phyloP scores from a whole-genome alignment of 805 yeast genomes.

The Clavispora vitiphila region DNA sequence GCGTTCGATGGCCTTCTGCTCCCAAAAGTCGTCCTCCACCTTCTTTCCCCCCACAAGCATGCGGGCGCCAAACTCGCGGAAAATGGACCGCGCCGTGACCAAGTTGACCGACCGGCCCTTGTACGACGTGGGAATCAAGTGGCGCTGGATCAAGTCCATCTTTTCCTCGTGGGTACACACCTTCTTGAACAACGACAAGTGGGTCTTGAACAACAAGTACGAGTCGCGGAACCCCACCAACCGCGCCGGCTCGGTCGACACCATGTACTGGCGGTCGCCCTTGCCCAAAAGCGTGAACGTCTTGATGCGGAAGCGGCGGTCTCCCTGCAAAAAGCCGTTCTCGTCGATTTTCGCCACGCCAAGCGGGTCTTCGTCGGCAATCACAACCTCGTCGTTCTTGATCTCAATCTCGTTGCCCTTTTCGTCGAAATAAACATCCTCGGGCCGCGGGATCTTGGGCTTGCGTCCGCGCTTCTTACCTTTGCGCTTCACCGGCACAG shows the following conservation, averaged over 20 bases:
- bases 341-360: constrained; percentile 72
- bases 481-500: constrained; percentile 27
- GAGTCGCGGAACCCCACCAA: constrained; percentile 93
- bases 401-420: constrained; percentile 64
- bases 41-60: constrained; percentile 75
- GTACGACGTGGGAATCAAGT: constrained; percentile 81
- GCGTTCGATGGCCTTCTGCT: constrained; percentile 48
- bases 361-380: constrained; percentile 64
- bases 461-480: constrained; percentile 29
- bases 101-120: constrained; percentile 86
- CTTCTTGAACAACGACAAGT: constrained; percentile 67
- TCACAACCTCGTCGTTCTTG: constrained; percentile 69
- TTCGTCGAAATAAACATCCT: constrained; percentile 50
- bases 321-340: constrained; percentile 65
- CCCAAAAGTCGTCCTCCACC: constrained; percentile 86
- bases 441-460: constrained; percentile 31
- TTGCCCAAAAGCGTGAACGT: constrained; percentile 59
- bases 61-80: constrained; percentile 86
- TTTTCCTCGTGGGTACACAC: constrained; percentile 74
- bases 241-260: constrained; percentile 94
- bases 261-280: constrained; percentile 77
- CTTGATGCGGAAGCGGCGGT: constrained; percentile 67
- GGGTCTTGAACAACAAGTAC: constrained; percentile 82
- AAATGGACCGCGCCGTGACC: constrained; percentile 86
- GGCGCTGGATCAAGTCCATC: constrained; percentile 73